Evolutionary conservation across 2,329 filamentous ascomycete genomes (phyloP), one percentile per base, ranked within the genome.

Genomic region (Hymenoscyphus fraxineus): DNA sequence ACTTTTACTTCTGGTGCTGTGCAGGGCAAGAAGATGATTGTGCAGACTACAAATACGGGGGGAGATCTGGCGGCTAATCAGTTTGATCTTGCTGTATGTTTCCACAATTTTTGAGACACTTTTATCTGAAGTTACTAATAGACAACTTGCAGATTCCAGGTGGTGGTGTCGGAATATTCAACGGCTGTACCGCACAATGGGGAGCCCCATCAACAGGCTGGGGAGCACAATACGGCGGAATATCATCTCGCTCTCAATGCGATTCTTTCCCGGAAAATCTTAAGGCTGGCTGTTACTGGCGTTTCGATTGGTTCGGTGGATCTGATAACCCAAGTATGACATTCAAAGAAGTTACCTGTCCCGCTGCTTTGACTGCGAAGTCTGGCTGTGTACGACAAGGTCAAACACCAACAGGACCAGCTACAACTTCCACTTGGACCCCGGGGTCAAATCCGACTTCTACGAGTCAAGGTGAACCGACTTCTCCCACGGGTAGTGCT

Each of bases 31-130:
- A 83, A 80, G 65, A 85, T 88, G 83, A 78, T 88, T 61, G 81
- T 89, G 16, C 86, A 89, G 72, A 83, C 84, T 9, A 87, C 84
- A 40, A 88, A 88, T 74, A 88, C 85, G 1, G 86, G 85, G 38
- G 79, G 78, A 22, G 85, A 87, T 71, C 76, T 87, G 7, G 79
- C 78, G 54, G 70, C 73, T 39, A 86, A 86, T 71, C 85, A 88
- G 67, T 88, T 87, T 70, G 85, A 88, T 75, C 72, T 88, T 22
- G 72, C 70, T 38, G 70, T 74, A 67, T 7, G 68, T 68, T 63
- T 71, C 7, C 51, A 7, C 15, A 35, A 35, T 35, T 35, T 35
- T 41, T 60, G 16, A 47, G 9, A 19, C 22, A 19, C 6, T 47
- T 15, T 16, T 22, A 39, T 12, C 3, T 47, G 51, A 39, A n/a